Base-by-base conservation (phyloP, 345 rosid species). In the Eucalyptus cloeziana region DNA sequence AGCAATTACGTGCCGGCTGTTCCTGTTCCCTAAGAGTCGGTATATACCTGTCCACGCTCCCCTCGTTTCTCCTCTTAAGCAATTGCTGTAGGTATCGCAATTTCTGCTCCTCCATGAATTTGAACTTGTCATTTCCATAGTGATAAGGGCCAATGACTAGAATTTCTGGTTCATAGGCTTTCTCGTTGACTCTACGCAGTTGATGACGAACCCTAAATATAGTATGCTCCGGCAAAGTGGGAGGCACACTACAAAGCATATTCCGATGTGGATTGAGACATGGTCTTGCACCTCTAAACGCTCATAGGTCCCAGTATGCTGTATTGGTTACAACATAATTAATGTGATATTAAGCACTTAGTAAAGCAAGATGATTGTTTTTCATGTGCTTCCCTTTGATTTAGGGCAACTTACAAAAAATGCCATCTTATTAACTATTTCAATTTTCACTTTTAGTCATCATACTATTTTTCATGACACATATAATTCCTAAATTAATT, bases 271-370 rank as follows among this genome's bases (percentile, higher is more conserved):
- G 33, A 62, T 6, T 30, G 4, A 13, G 71, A 0, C 71, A 62
- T 13, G 71, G 7, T 13, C 33, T 30, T 0, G 4, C 33, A 13
- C 14, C 71, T 2, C 0, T 5, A 2, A 62, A 27, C 8, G 5
- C 1, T 13, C 67, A 12, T 27, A 3, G 67, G 0, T 60, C 4
- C 33, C 8, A 30, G 33, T 10, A 3, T 62, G 14, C 37, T 30
- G 33, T 13, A 30, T 30, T 27, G 31, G 69, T 0, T 27, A 60
- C 16, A 3, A 60, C 31, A 60, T 60, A 60, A 60, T 60, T 60
- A 60, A 60, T 60, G 69, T 27, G 16, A 60, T 27, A 27, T 3
- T 60, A 60, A 60, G 69, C 31, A 60, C n/a, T 7, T 3, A 27
- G 69, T 60, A 60, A 60, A 60, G 69, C 31, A 60, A 60, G 69